A percentile compares a stretch with the other conserved stretches of the same genome.
phyloP scores from a whole-genome alignment of 1,139 yeast genomes.

The Hyphopichia buzzinii region DNA sequence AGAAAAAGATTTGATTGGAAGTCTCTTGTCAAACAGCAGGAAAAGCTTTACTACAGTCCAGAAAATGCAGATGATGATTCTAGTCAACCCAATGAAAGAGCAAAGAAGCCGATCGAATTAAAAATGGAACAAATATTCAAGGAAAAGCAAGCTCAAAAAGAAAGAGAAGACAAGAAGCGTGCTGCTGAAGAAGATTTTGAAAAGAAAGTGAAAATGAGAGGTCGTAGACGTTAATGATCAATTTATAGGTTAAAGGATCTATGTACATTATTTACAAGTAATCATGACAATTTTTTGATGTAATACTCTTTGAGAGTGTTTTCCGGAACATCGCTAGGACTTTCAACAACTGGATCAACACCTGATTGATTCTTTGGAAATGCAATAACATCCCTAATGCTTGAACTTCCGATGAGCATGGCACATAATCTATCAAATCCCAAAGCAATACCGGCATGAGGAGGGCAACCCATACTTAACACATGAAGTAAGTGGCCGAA shows the following conservation, averaged over 20 bases:
- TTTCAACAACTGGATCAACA: constrained; percentile 79
- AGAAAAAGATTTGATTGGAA: constrained; percentile 87
- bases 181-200: constrained; percentile 6
- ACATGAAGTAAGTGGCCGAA: constrained; percentile 88
- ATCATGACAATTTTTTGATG: constrained; percentile 19
- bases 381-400: constrained; percentile 91
- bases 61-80: constrained; percentile 19
- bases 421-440: constrained; percentile 95
- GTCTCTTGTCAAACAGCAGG: constrained; percentile 66
- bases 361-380: constrained; percentile 94
- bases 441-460: constrained; percentile 95
- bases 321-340: constrained; percentile 67
- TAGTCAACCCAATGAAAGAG: constrained; percentile 11
- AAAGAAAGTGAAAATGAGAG: constrained; percentile 20
- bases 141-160: constrained; percentile 30
- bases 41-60: constrained; percentile 41
- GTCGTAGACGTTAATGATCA: constrained; percentile 21
- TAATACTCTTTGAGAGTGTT: constrained; percentile 51
- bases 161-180: constrained; percentile 18
- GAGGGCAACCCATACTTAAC: constrained; percentile 90
- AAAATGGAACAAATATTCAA: constrained; percentile 42
- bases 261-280: constrained; percentile 10
- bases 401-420: constrained; percentile 70
- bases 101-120: constrained; percentile 43
- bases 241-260: constrained; percentile 7